Evolutionary conservation across 139 green algal species (phyloP).

Genomic region (Gonium pectorale): DNA sequence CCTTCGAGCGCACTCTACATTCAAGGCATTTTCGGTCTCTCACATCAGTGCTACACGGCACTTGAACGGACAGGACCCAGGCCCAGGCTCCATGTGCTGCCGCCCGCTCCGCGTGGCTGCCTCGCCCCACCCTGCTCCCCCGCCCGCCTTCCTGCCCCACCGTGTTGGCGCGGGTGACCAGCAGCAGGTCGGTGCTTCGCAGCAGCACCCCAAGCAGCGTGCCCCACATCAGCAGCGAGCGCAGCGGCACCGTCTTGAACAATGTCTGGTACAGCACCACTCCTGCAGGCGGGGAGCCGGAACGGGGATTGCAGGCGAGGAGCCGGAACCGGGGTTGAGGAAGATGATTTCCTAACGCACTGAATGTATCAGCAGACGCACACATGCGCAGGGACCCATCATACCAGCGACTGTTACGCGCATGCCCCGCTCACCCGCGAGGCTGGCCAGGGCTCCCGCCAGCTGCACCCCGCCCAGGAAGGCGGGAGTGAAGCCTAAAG

Average conservation of each 20-base stretch:
- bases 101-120: not conserved
- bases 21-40: no score
- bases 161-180: slow-evolving; percentile 56
- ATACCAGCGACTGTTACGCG: no score
- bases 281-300: slow-evolving; percentile 52
- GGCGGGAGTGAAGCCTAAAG: slow-evolving; percentile 36
- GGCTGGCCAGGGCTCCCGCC: slow-evolving; percentile 66
- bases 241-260: slow-evolving; percentile 69
- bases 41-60: no score
- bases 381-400: no score
- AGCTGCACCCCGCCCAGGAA: slow-evolving; percentile 85
- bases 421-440: slow-evolving; percentile 5
- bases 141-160: not conserved
- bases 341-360: no score
- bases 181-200: slow-evolving; percentile 42
- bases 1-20: no score
- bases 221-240: slow-evolving; percentile 61
- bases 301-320: no score
- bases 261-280: slow-evolving; percentile 81
- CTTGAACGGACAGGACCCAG: not conserved
- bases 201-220: slow-evolving; percentile 72
- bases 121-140: not conserved
- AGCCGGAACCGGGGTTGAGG: no score
- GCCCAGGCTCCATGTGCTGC: not conserved
- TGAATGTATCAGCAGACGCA: no score